Conservation (phyloP, 345 rosid species). For the Boechera retrofracta region DNA sequence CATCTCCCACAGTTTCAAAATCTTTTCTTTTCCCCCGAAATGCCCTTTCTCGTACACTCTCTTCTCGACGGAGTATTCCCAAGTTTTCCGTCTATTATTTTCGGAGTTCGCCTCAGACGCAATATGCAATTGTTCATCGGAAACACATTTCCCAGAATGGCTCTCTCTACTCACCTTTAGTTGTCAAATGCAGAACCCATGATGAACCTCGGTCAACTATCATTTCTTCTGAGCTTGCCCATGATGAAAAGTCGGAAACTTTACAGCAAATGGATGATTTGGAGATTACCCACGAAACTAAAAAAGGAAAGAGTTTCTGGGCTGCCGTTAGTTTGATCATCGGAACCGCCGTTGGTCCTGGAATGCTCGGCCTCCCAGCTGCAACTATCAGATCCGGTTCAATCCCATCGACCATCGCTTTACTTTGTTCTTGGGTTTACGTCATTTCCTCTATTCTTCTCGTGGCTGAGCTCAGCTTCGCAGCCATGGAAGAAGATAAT, state of each 20-base stretch:
- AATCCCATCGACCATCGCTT: conserved; percentile 63
- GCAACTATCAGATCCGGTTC: conserved; percentile 82
- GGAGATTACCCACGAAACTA: conserved; percentile 28
- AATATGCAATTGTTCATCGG: neutral
- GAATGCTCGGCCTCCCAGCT: conserved; percentile 89
- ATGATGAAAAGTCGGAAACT: conserved; percentile 35
- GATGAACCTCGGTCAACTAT: conserved; percentile 27
- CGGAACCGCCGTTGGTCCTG: conserved; percentile 96
- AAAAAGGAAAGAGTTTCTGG: conserved; percentile 72
- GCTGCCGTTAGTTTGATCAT: conserved; percentile 89
- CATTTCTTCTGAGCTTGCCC: conserved; percentile 21
- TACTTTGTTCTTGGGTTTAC: conserved; percentile 83
- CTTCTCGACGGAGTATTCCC: conserved; percentile 26
- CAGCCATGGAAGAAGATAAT: conserved; percentile 84
- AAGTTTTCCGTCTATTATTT: neutral
- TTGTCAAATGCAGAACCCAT: conserved; percentile 40
- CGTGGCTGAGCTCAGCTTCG: conserved; percentile 88
- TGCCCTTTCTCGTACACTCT: conserved; percentile 11
- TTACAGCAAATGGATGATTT: conserved; percentile 24
- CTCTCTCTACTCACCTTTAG: conserved; percentile 23
- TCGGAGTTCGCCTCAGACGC: conserved; percentile 12
- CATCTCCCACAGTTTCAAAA: conserved; percentile 27
- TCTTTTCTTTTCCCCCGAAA: conserved; percentile 18
- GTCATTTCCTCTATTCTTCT: conserved; percentile 83
- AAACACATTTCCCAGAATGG: conserved; percentile 11